Evolutionary conservation across 208 protist genomes (phyloP).

Genomic region (Crithidia bombi): DNA sequence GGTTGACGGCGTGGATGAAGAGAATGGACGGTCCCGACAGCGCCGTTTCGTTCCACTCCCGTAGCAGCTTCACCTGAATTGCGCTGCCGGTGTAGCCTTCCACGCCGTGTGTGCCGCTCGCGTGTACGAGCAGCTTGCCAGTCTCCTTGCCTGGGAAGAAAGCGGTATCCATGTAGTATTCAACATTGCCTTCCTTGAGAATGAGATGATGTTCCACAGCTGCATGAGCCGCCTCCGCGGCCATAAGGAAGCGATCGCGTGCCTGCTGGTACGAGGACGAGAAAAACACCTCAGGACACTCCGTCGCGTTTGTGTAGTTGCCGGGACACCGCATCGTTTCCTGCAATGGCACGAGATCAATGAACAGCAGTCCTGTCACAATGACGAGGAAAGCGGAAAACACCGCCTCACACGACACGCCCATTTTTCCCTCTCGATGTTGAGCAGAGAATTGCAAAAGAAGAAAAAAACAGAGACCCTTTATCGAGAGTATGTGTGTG

Average conservation of each 20-base stretch:
- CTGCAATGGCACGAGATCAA: constrained; percentile 80
- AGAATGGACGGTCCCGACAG: constrained; percentile 69
- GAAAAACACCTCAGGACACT: constrained; percentile 73
- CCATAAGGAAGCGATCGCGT: constrained; percentile 77
- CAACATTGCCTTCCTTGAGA: constrained; percentile 42
- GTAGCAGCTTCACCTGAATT: constrained; percentile 77
- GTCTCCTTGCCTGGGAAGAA: constrained; percentile 59
- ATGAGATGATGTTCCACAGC: constrained; percentile 59
- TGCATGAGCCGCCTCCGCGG: constrained; percentile 51
- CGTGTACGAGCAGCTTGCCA: constrained; percentile 77
- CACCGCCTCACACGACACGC: constrained; percentile 35
- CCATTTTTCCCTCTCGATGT: constrained; percentile 29
- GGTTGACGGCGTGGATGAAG: constrained; percentile 89
- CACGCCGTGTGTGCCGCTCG: constrained; percentile 77
- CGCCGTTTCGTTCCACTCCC: constrained; percentile 60
- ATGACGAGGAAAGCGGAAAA: constrained; percentile 58
- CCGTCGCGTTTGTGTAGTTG: constrained; percentile 59
- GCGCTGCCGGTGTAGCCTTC: constrained; percentile 88
- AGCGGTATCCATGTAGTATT: constrained; percentile 82
- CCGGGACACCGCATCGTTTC: constrained; percentile 68
- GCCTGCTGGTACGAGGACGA: constrained; percentile 67
- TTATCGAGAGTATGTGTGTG: too few relatives aligned
- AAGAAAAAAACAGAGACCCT: too few relatives aligned
- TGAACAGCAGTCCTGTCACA: constrained; percentile 65
- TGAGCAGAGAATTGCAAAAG: too few relatives aligned